Conservation (phyloP, 139 green algal genomes). For the Chlamydomonas sp. region DNA sequence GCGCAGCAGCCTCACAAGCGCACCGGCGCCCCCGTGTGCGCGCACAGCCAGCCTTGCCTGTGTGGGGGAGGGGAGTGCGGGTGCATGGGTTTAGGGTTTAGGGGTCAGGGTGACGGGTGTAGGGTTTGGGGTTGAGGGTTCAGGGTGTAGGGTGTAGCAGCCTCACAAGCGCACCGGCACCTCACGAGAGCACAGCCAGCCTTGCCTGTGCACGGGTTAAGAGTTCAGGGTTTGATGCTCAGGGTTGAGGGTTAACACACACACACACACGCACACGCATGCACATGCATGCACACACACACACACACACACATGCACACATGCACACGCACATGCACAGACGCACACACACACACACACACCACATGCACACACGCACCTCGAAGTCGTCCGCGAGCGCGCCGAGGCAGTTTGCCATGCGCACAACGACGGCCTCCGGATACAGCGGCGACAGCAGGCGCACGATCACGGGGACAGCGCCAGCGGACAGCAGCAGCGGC, state of each 20-base stretch:
- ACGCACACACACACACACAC: too few species aligned
- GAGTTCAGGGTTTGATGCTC: background rate
- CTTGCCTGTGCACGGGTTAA: too few species aligned
- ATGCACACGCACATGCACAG: too few species aligned
- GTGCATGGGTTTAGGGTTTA: too few species aligned
- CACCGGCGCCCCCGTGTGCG: slow-evolving; percentile 29
- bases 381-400: slow-evolving; percentile 15
- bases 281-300: too few species aligned
- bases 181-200: too few species aligned
- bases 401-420: slow-evolving; percentile 22
- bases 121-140: too few species aligned
- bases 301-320: too few species aligned
- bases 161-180: slow-evolving; percentile 31
- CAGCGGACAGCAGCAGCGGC: background rate
- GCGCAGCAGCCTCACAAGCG: slow-evolving; percentile 35
- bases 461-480: background rate
- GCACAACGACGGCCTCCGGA: slow-evolving; percentile 19
- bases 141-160: slow-evolving; percentile 30
- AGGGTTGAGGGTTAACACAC: background rate
- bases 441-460: slow-evolving; percentile 15
- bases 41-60: too few species aligned
- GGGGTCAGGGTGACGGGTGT: too few species aligned
- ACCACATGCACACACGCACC: background rate
- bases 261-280: too few species aligned
- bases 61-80: too few species aligned